These are phyloP conservation scores for Phlyctochytrium bullatum DNA, from an alignment of 192 early-diverging fungal species.

Conservation along the genomic window DNA sequence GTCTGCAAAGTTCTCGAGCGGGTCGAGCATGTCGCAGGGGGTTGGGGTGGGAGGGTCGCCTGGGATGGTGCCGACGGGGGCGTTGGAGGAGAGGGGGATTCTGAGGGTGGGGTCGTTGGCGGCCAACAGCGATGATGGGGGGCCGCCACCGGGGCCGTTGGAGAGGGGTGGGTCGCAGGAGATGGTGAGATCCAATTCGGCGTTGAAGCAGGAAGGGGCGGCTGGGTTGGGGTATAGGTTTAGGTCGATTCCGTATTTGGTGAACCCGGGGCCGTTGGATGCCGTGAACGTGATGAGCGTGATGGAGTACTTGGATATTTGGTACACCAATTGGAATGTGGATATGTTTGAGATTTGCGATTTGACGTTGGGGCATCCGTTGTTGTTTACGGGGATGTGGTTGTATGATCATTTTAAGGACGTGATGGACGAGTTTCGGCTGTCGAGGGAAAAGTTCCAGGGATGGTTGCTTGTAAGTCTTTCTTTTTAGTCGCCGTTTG, in stretches of 20 bases:
- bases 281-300: background rate
- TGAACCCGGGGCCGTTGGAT: background rate
- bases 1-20: no score
- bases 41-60: no score
- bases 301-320: background rate
- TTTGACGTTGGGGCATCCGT: conserved; percentile 42
- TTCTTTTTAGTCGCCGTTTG: conserved; percentile 7
- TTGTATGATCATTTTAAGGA: conserved; percentile 35
- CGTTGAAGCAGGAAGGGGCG: background rate
- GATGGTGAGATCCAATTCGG: no score
- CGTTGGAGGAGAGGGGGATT: no score
- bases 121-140: no score
- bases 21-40: no score
- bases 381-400: conserved; percentile 40
- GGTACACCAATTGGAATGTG: background rate
- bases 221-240: background rate
- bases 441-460: conserved; percentile 38
- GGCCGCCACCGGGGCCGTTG: no score
- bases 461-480: conserved; percentile 42
- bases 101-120: no score
- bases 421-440: conserved; percentile 20
- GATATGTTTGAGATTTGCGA: conserved; percentile 42
- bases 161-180: no score
- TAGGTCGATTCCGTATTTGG: background rate
- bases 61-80: no score